Evolutionary conservation across 2,329 filamentous ascomycete species (phyloP), one percentile per base, ranked within the genome.

Genomic region (Didymella pomorum): DNA sequence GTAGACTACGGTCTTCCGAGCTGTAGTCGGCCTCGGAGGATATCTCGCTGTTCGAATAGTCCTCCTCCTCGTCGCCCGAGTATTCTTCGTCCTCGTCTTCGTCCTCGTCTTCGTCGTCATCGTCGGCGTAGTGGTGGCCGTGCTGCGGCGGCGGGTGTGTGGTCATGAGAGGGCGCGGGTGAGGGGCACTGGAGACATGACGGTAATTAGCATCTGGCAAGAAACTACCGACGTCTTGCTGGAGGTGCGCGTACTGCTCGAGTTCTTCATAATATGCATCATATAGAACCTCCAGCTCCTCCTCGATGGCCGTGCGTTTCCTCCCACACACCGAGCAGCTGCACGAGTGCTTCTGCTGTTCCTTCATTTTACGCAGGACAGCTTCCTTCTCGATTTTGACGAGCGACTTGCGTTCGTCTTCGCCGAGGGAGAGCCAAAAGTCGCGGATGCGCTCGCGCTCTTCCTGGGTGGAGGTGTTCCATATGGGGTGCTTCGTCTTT

Each of bases 321-420:
- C 95, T 87, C 52, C 95, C 95, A 77, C 95, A 99, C 39, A 99
- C 94, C 4, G 93, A 96, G 79, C 95, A 99, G 76, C 93, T 97
- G 82, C 95, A 99, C 2, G 94, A 98, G 77, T 98, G 93, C 79
- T 98, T 98, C 78, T 99, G 95, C 78, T 99, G 95, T 78, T 99
- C 95, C 83, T 99, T 99, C 95, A 99, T 99, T 83, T 99, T 99
- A 74, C 92, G 93, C 56, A 99, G 81, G 0, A 99, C 95, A 8
- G 95, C 94, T 78, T 99, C 94, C 80, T 99, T 99, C 79, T 99
- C 95, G 28, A 99, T 94, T 79, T 97, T 97, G 73, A 99, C 93
- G 45, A 99, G 82, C 16, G 92, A 95, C 76, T 96, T 95, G 69
- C 95, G 91, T 76, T 98, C 93, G 35, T 96, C 92, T 77, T 99